phyloP scores from a whole-genome alignment of 257 asterid species.

The Solanum sitiens region DNA sequence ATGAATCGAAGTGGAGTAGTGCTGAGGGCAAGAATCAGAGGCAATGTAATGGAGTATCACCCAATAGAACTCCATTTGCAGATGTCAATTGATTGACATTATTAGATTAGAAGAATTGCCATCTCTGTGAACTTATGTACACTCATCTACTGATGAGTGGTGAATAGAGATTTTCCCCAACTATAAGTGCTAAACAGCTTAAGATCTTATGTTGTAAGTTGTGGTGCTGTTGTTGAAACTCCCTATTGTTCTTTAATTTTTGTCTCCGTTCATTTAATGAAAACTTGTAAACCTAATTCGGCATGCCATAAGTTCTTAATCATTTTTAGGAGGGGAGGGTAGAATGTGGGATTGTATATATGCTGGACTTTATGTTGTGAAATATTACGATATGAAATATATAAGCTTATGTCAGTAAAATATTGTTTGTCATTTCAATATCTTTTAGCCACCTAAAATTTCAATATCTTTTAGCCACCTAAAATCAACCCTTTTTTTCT shows the following conservation, averaged over 20 bases:
- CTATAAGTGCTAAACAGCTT: not conserved
- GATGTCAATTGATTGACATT: slow-evolving; percentile 28
- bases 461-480: not conserved
- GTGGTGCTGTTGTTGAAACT: not conserved
- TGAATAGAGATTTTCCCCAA: not conserved
- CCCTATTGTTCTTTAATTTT: not conserved
- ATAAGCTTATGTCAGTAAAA: not conserved
- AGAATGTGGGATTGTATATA: not conserved
- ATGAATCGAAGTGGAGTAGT: slow-evolving; percentile 9
- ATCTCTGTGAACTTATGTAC: not conserved
- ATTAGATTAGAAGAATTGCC: not conserved
- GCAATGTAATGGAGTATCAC: slow-evolving; percentile 9
- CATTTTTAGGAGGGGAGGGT: not conserved
- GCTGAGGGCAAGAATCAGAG: slow-evolving; percentile 28
- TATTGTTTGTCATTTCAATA: not conserved
- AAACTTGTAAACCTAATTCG: not conserved
- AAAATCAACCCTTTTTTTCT: not conserved
- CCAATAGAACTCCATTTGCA: slow-evolving; percentile 55
- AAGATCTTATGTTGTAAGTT: not conserved
- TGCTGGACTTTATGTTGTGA: not conserved
- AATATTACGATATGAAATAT: not conserved
- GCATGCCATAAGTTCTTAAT: not conserved
- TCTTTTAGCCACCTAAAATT: not conserved
- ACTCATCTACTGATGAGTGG: slow-evolving; percentile 3
- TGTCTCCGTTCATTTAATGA: not conserved